Conservation (phyloP, 805 yeast species). For the Schwanniomyces sp. region DNA sequence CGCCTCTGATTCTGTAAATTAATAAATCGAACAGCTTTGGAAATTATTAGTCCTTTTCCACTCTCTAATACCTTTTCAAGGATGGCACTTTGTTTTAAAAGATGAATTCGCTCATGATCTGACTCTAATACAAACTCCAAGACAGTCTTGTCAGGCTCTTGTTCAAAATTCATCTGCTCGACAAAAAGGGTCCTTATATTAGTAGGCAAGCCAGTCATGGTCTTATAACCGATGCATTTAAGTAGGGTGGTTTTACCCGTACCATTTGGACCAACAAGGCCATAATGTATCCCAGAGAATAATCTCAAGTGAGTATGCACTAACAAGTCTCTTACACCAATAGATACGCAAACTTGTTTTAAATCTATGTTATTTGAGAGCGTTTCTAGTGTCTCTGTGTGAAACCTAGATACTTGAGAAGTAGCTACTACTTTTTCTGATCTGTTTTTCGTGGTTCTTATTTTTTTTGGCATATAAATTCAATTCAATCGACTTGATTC, state of each 20-base stretch:
- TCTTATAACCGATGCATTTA: constrained; percentile 87
- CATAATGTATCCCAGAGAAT: constrained; percentile 26
- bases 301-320: not conserved
- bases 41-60: not conserved
- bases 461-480: not conserved
- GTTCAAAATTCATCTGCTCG: constrained; percentile 91
- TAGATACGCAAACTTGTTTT: not conserved
- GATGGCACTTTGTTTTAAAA: constrained; percentile 90
- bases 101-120: constrained; percentile 89
- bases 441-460: not conserved
- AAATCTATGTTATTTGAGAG: not conserved
- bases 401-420: not conserved
- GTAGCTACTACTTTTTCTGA: not conserved
- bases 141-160: constrained; percentile 59
- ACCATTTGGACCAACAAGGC: constrained; percentile 98
- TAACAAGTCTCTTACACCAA: not conserved
- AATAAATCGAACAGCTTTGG: not conserved
- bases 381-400: not conserved
- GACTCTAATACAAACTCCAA: constrained; percentile 59
- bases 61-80: constrained; percentile 74
- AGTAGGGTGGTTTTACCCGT: constrained; percentile 96
- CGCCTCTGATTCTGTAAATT: not conserved
- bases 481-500: too few species aligned
- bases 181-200: constrained; percentile 98
- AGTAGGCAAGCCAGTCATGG: constrained; percentile 91